A percentile compares a stretch with the other conserved stretches of the same genome.
phyloP scores from a whole-genome alignment of 768 basidiomycete genomes.

The Cubamyces sp. region DNA sequence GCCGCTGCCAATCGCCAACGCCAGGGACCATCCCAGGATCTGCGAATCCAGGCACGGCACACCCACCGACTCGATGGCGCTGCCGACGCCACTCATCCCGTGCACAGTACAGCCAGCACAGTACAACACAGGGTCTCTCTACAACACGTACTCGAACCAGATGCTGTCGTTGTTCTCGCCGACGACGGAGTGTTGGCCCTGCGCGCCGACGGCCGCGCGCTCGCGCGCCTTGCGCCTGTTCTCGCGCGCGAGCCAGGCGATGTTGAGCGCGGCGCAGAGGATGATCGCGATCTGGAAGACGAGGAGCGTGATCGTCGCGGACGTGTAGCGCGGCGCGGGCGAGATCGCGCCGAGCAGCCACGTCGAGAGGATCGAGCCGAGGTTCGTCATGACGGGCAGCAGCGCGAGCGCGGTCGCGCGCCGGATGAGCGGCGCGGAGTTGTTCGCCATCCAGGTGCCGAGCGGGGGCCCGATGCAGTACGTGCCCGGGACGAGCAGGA shows the following conservation, averaged over 20 bases:
- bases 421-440: slow-evolving; percentile 56
- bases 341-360: slow-evolving; percentile 61
- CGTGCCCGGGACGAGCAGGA: slow-evolving; percentile 55
- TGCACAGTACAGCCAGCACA: background rate
- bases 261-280: background rate
- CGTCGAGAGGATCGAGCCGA: slow-evolving; percentile 62
- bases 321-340: slow-evolving; percentile 51
- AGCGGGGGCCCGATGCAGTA: slow-evolving; percentile 59
- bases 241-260: slow-evolving; percentile 3
- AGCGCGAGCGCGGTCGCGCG: slow-evolving; percentile 64
- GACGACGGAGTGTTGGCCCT: background rate
- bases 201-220: background rate
- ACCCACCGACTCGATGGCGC: no score
- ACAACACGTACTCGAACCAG: slow-evolving; percentile 21
- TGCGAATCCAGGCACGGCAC: no score
- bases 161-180: slow-evolving; percentile 10
- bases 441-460: slow-evolving; percentile 65
- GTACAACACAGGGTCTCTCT: background rate
- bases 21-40: no score
- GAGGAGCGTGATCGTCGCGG: slow-evolving; percentile 45
- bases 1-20: no score
- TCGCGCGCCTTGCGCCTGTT: slow-evolving; percentile 9
- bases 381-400: slow-evolving; percentile 59
- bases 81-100: no score
- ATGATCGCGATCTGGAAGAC: slow-evolving; percentile 44